Percentiles rank a stretch among this genome's conserved stretches.
Conservation (phyloP, 2,329 filamentous ascomycete genomes). For the Hyphodiscus sp. region DNA sequence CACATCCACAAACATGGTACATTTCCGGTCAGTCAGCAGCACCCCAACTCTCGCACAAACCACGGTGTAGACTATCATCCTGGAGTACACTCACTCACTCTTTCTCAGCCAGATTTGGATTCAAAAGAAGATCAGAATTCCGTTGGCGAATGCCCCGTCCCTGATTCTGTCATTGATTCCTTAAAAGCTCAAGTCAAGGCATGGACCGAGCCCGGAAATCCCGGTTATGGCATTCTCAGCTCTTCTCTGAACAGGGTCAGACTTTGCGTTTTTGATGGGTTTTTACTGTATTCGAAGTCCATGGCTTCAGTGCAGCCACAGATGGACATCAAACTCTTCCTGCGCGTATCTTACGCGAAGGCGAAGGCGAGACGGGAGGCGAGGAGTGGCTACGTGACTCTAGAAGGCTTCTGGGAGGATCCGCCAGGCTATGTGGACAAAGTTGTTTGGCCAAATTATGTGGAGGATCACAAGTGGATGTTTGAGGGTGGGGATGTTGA, state of each 20-base stretch:
- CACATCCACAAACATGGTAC: slow-evolving; percentile 65
- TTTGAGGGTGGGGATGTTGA: slow-evolving; percentile 64
- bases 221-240: slow-evolving; percentile 35
- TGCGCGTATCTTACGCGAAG: slow-evolving; percentile 59
- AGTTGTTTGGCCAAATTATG: slow-evolving; percentile 95
- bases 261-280: slow-evolving; percentile 79
- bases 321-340: slow-evolving; percentile 72
- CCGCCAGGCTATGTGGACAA: slow-evolving; percentile 90
- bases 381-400: slow-evolving; percentile 69
- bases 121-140: slow-evolving; percentile 60
- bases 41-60: slow-evolving; percentile 24
- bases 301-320: slow-evolving; percentile 45
- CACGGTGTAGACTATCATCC: slow-evolving; percentile 21
- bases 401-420: slow-evolving; percentile 91
- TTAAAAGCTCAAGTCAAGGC: slow-evolving; percentile 42
- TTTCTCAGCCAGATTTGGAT: slow-evolving; percentile 39
- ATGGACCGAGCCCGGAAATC: slow-evolving; percentile 40
- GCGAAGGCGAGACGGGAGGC: slow-evolving; percentile 62
- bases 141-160: slow-evolving; percentile 47
- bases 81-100: slow-evolving; percentile 19
- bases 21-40: slow-evolving; percentile 47
- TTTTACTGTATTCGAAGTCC: slow-evolving; percentile 67
- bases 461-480: slow-evolving; percentile 71
- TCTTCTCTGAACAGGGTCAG: slow-evolving; percentile 16
- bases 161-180: slow-evolving; percentile 39